Evolutionary conservation across 805 yeast genomes (phyloP).

Genomic region (Clavispora carvajalis): DNA sequence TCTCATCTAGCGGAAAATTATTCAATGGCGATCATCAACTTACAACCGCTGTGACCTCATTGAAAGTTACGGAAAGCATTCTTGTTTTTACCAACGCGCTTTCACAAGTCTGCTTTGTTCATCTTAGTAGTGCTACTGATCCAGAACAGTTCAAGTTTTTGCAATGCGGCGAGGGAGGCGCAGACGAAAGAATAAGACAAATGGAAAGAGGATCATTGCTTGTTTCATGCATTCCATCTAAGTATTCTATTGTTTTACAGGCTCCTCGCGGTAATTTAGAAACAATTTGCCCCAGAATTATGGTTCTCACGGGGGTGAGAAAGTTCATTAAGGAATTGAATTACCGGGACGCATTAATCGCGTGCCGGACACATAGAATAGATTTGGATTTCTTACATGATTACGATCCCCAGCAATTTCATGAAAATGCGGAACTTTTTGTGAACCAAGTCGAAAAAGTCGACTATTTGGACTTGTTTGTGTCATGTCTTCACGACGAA

Average conservation of each 20-base stretch:
- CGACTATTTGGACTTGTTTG: conserved; percentile 79
- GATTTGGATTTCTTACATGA: conserved; percentile 88
- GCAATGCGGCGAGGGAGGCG: conserved; percentile 16
- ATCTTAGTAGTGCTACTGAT: conserved; percentile 45
- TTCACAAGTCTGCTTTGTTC: conserved; percentile 75
- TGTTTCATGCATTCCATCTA: conserved; percentile 76
- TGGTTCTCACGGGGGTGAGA: conserved; percentile 83
- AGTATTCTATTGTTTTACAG: conserved; percentile 76
- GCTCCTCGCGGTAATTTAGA: conserved; percentile 97
- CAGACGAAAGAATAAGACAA: conserved; percentile 80
- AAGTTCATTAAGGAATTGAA: conserved; percentile 51
- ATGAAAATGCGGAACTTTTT: conserved; percentile 57
- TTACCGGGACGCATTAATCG: conserved; percentile 69
- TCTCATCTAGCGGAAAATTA: conserved; percentile 70
- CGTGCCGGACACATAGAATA: conserved; percentile 87
- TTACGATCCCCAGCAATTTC: conserved; percentile 69
- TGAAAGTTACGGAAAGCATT: conserved; percentile 65
- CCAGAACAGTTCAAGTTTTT: conserved; percentile 27
- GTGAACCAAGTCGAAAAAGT: conserved; percentile 64
- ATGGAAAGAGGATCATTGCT: conserved; percentile 90
- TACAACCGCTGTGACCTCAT: conserved; percentile 75
- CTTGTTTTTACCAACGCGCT: conserved; percentile 85
- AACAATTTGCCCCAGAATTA: conserved; percentile 86
- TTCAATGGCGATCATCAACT: conserved; percentile 57
- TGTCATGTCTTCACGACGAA: conserved; percentile 80